A percentile compares a stretch with the other conserved stretches of the same genome.
Evolutionary conservation across 129 eudicot species (phyloP).

Genomic region (Flaveria linearis): DNA sequence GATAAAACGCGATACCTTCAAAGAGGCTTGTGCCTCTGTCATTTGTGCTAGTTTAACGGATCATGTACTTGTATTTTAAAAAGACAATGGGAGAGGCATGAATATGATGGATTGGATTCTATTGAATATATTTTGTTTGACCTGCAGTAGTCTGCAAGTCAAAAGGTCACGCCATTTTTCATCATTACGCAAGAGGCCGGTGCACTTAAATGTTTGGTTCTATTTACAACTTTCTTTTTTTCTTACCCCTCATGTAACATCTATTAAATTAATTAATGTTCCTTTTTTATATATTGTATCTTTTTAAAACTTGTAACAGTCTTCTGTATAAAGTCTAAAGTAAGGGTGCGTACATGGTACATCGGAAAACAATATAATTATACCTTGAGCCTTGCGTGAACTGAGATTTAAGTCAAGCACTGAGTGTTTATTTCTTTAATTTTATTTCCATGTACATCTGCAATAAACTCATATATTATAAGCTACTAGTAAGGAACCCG

Average conservation of each 20-base stretch:
- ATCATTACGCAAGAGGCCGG: slow-evolving; percentile 11
- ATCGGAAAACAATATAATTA: too few species aligned
- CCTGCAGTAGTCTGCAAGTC: slow-evolving; percentile 11
- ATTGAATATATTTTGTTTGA: slow-evolving; percentile 3
- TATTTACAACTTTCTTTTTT: not conserved
- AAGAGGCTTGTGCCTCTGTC: too few species aligned
- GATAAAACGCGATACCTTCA: too few species aligned
- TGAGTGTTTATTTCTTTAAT: too few species aligned
- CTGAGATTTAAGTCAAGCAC: too few species aligned
- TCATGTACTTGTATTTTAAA: not conserved
- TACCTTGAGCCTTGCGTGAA: too few species aligned
- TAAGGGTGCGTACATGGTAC: too few species aligned
- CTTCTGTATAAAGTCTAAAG: too few species aligned
- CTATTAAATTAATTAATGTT: not conserved
- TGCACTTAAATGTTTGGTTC: not conserved
- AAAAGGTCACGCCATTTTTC: not conserved
- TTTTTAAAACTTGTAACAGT: not conserved
- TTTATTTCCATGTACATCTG: too few species aligned
- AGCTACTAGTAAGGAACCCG: too few species aligned
- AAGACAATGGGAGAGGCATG: not conserved
- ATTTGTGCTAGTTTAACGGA: not conserved
- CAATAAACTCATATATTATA: too few species aligned
- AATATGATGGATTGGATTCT: slow-evolving; percentile 7
- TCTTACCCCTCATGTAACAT: not conserved
- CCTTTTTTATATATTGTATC: not conserved